Conservation (phyloP, 163 green algal species). For the Chlamydomonas reinhardtii region DNA sequence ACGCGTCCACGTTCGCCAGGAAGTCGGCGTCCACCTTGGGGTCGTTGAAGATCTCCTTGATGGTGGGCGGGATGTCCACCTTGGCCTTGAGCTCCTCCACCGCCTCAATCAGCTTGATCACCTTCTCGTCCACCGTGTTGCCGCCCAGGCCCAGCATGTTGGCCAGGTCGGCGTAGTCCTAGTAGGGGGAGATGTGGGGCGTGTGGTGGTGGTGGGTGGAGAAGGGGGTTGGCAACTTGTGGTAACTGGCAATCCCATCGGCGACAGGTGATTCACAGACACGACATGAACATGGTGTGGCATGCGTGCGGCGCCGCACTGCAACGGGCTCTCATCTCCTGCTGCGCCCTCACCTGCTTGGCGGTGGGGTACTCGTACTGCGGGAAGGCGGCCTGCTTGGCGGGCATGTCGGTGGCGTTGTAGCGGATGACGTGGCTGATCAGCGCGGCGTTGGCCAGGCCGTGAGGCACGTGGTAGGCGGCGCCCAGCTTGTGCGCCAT, state of each 20-base stretch:
- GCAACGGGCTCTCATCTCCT: too few species aligned
- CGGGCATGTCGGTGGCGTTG: constrained; percentile 79
- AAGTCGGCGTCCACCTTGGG: constrained; percentile 53
- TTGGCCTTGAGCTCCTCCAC: constrained; percentile 77
- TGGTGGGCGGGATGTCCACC: constrained; percentile 68
- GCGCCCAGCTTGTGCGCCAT: constrained; percentile 81
- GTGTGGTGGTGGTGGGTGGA: neutral
- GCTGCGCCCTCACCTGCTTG: neutral
- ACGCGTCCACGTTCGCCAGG: constrained; percentile 1
- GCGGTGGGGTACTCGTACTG: constrained; percentile 77
- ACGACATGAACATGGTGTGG: too few species aligned
- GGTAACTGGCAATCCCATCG: too few species aligned
- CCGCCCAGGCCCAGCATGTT: constrained; percentile 68
- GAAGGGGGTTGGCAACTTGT: too few species aligned
- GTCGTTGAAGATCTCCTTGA: constrained; percentile 68
- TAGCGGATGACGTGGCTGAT: constrained; percentile 82
- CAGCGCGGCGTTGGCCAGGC: constrained; percentile 77
- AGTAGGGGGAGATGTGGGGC: neutral
- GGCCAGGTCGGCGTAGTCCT: constrained; percentile 72
- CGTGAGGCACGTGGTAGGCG: constrained; percentile 78
- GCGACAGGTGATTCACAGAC: too few species aligned
- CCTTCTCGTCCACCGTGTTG: constrained; percentile 69
- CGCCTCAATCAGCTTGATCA: constrained; percentile 71
- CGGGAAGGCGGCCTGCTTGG: constrained; percentile 81
- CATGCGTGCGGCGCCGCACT: too few species aligned